These are phyloP conservation scores for Phallus indusiatus DNA, from an alignment of 768 basidiomycete genomes.

Conservation along the genomic window DNA sequence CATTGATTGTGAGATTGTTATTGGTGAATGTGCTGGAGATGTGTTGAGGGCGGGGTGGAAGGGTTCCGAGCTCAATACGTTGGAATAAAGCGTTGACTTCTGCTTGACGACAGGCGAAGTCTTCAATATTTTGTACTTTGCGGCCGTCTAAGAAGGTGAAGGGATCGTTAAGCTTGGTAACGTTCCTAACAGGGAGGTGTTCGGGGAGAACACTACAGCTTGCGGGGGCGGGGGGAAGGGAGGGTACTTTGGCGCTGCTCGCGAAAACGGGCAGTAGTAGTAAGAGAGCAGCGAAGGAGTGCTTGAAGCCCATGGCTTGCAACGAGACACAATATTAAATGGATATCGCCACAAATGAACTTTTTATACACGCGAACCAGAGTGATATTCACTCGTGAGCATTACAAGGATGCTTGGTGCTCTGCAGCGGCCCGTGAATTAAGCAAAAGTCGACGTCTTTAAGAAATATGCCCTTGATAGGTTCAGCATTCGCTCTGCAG, in stretches of 20 bases:
- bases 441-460: background rate
- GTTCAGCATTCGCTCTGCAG: background rate
- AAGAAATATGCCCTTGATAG: background rate
- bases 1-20: constrained; percentile 39
- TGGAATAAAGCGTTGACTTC: constrained; percentile 43
- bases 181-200: constrained; percentile 15
- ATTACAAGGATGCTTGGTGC: background rate
- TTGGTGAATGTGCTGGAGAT: constrained; percentile 34
- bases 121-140: constrained; percentile 31
- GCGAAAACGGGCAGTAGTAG: background rate
- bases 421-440: background rate
- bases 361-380: background rate
- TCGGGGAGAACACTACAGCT: background rate
- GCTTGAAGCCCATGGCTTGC: background rate
- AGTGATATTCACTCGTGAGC: background rate
- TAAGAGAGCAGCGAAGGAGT: background rate
- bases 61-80: constrained; percentile 41
- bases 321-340: background rate
- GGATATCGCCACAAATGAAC: background rate
- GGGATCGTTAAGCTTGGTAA: constrained; percentile 41
- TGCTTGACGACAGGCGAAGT: constrained; percentile 42
- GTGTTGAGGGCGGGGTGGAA: constrained; percentile 37
- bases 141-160: constrained; percentile 42
- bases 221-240: background rate
- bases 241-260: background rate